Evolutionary conservation across 306 rosid genomes (phyloP), one percentile per base, ranked within the genome.

Genomic region (Cicer arietinum): DNA sequence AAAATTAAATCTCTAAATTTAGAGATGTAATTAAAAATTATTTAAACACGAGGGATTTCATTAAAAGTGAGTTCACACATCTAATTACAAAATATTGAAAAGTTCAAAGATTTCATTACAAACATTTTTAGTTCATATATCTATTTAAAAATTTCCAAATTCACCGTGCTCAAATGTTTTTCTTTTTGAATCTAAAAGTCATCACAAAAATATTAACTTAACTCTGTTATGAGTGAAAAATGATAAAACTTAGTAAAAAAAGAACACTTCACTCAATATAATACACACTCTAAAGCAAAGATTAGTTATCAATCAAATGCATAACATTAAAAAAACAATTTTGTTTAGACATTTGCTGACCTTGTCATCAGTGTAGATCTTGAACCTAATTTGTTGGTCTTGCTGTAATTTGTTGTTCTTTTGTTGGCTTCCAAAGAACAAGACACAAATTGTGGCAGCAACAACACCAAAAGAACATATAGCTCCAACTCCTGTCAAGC

Each of bases 401-500:
- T 60, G 84, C 1, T 81, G 86, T 37, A 16, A 57, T 41, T 71
- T 81, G 82, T 73, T 85, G 84, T 73, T 85, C 40, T 58, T 84
- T 4, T 90, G 89, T 0, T 88, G 88, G 62, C 68, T 86, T 69
- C 98, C 96, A 20, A 88, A 46, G 39, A 83, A 69, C 16, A 91
- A 56, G 65, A 91, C 68, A 84, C 94, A 94, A 66, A 93, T 59
- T 16, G 98, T 88, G 18, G 92, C 96, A 65, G 93, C 98, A 73
- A 92, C 92, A 83, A 94, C 80, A 20, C 97, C 96, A 68, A 91
- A 89, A 7, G 98, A 87, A 71, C 94, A 94, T 20, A 91, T 94
- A 39, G 97, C 98, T 64, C 98, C 97, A 73, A 94, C 70, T 43
- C 98, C 98, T 40, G 82, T 84, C 13, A 88, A 66, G 65, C 97